phyloP scores from a whole-genome alignment of 495 filamentous ascomycete species.

The Xylaria castorea region DNA sequence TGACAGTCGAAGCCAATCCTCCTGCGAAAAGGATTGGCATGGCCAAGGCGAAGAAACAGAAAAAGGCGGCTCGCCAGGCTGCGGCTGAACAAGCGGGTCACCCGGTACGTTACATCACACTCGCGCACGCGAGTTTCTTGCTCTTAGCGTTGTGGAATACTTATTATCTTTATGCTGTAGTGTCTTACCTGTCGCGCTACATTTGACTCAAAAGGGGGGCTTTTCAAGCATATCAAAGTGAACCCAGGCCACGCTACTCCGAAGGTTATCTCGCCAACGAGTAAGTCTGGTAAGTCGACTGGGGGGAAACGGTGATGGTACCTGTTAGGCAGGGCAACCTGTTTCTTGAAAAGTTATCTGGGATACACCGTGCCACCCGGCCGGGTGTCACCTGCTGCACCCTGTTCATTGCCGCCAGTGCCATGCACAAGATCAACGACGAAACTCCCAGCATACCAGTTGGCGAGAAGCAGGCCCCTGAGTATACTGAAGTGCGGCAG shows the following conservation, averaged over 20 bases:
- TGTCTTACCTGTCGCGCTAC: conserved; percentile 66
- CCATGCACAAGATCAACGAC: not conserved
- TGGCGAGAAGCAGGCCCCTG: not conserved
- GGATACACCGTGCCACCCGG: not conserved
- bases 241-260: conserved; percentile 62
- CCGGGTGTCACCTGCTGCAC: not conserved
- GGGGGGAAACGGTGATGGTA: conserved; percentile 47
- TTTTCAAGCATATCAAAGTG: conserved; percentile 78
- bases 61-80: conserved; percentile 71
- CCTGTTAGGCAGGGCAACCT: not conserved
- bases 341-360: not conserved
- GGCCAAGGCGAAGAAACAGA: conserved; percentile 86
- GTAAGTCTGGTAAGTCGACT: conserved; percentile 34
- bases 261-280: conserved; percentile 38
- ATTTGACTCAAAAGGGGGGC: conserved; percentile 71
- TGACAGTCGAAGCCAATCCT: conserved; percentile 31
- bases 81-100: conserved; percentile 45
- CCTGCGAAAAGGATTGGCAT: conserved; percentile 71
- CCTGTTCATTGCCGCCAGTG: not conserved
- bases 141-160: not conserved
- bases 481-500: not conserved
- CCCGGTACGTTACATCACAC: conserved; percentile 38
- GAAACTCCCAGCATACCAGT: not conserved
- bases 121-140: not conserved
- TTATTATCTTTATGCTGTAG: conserved; percentile 39